phyloP scores from a whole-genome alignment of 2,329 filamentous ascomycete genomes.

The Hymenoscyphus salicellus region DNA sequence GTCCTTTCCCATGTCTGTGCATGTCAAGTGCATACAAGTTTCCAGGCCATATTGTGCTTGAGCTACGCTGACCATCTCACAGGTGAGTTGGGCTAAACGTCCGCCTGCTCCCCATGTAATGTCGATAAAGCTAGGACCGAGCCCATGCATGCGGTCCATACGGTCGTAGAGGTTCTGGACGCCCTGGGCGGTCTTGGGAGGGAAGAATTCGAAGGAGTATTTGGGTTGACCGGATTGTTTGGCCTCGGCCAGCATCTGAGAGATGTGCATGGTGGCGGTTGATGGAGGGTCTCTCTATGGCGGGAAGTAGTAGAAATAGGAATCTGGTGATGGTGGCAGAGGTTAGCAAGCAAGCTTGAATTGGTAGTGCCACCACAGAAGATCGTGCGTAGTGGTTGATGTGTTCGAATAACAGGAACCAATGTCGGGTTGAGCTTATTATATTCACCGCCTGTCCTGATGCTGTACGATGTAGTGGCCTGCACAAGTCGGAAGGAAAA shows the following conservation, averaged over 20 bases:
- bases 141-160: constrained; percentile 97
- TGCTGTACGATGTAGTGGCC: background rate
- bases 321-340: background rate
- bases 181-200: constrained; percentile 93
- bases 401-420: background rate
- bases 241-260: constrained; percentile 81
- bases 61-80: constrained; percentile 95
- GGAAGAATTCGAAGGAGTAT: constrained; percentile 99
- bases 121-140: constrained; percentile 94
- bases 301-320: constrained; percentile 4
- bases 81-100: constrained; percentile 83
- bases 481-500: constrained; percentile 1
- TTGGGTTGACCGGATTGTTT: constrained; percentile 76
- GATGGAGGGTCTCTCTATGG: background rate
- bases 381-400: background rate
- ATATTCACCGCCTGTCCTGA: constrained; percentile 5
- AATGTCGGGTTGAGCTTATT: background rate
- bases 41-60: constrained; percentile 94
- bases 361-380: background rate
- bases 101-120: constrained; percentile 98
- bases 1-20: constrained; percentile 92
- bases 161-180: constrained; percentile 99
- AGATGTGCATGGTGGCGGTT: constrained; percentile 79
- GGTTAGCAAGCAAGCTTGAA: constrained; percentile 6
- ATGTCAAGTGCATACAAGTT: constrained; percentile 98